These are phyloP conservation scores for Gossypium sturtianum DNA, from an alignment of 345 rosid genomes.

Conservation along the genomic window DNA sequence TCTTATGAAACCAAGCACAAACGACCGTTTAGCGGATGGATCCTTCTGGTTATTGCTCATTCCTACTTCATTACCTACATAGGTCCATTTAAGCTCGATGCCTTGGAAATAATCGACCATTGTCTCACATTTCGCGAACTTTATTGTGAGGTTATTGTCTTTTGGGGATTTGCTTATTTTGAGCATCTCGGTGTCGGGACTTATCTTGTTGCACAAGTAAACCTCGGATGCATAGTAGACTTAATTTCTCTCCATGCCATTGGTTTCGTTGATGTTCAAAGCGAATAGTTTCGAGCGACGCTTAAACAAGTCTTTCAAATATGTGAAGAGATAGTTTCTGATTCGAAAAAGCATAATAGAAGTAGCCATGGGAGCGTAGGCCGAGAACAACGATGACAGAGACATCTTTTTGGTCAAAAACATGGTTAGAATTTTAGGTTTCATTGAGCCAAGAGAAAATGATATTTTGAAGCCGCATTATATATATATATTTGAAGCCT, in stretches of 20 bases:
- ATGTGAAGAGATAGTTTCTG: constrained; percentile 26
- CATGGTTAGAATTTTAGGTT: constrained; percentile 13
- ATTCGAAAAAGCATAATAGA: constrained; percentile 45
- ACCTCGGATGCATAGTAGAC: constrained; percentile 44
- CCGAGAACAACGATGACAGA: constrained; percentile 42
- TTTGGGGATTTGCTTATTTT: constrained; percentile 40
- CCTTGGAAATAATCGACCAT: constrained; percentile 38
- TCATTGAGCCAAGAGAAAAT: too few species aligned
- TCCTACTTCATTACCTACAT: constrained; percentile 18
- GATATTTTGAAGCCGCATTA: too few species aligned
- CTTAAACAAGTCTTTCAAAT: constrained; percentile 29
- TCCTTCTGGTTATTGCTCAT: constrained; percentile 15
- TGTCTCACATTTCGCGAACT: constrained; percentile 40
- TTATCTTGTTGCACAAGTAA: constrained; percentile 47
- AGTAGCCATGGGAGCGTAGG: constrained; percentile 60
- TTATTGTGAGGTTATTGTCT: constrained; percentile 40
- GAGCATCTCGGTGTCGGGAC: constrained; percentile 37
- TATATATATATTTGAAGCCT: too few species aligned
- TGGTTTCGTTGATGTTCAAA: constrained; percentile 39
- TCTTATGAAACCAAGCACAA: constrained; percentile 47
- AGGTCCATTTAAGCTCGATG: constrained; percentile 43
- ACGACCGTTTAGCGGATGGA: constrained; percentile 14
- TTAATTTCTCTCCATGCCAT: constrained; percentile 38
- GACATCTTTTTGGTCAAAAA: constrained; percentile 39
- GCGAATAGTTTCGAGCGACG: constrained; percentile 30